phyloP scores from a whole-genome alignment of 108 stramenopile species.

The Cylindrotheca closterium region DNA sequence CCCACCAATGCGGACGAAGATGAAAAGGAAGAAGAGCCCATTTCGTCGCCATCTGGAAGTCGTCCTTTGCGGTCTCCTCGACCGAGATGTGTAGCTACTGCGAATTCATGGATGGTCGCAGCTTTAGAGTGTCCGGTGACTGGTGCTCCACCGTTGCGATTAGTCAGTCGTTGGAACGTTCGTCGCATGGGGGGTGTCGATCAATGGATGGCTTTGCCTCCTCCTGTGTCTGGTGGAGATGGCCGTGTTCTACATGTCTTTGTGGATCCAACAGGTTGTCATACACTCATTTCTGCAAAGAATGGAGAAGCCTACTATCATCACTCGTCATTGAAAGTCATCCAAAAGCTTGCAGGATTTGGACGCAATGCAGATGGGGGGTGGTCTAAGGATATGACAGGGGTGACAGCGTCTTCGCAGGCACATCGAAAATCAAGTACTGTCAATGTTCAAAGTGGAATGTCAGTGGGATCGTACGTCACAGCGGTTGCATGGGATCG shows the following conservation, averaged over 20 bases:
- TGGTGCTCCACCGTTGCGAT: slow-evolving; percentile 30
- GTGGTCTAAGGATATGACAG: slow-evolving; percentile 33
- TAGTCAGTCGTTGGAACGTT: slow-evolving; percentile 60
- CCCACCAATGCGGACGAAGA: slow-evolving; percentile 19
- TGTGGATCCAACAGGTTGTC: slow-evolving; percentile 83
- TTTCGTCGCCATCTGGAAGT: slow-evolving; percentile 1
- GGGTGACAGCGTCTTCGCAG: slow-evolving; percentile 34
- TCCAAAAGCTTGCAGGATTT: slow-evolving; percentile 68
- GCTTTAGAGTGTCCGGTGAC: slow-evolving; percentile 57
- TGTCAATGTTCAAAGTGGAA: slow-evolving; percentile 49
- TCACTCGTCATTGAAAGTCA: slow-evolving; percentile 51
- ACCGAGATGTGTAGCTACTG: slow-evolving; percentile 62
- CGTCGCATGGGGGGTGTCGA: slow-evolving; percentile 44
- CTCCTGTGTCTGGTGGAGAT: slow-evolving; percentile 34
- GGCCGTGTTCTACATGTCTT: slow-evolving; percentile 68
- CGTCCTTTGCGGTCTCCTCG: slow-evolving; percentile 68
- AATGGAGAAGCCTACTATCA: slow-evolving; percentile 85
- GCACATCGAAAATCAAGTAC: slow-evolving; percentile 4
- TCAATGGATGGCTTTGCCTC: slow-evolving; percentile 46
- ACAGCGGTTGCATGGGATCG: slow-evolving; percentile 86
- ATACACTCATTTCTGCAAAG: slow-evolving; percentile 66
- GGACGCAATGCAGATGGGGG: slow-evolving; percentile 66
- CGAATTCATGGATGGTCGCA: slow-evolving; percentile 87
- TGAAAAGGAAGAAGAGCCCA: slow-evolving; percentile 12
- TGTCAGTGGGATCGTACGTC: slow-evolving; percentile 73